Evolutionary conservation across 2,329 filamentous ascomycete genomes (phyloP).

Genomic region (Colletotrichum sidae): DNA sequence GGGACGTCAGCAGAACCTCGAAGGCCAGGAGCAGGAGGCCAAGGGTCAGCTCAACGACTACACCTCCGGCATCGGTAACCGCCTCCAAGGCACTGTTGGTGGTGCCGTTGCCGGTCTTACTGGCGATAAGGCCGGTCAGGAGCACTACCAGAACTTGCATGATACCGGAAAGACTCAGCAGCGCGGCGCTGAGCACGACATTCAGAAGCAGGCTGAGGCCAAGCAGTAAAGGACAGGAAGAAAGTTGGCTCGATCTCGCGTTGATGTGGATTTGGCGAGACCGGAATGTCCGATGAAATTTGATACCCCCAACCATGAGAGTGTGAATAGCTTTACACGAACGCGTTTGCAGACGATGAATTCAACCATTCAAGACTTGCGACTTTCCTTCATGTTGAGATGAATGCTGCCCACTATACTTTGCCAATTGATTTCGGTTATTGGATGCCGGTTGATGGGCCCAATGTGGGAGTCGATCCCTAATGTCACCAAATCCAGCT

Average conservation of each 20-base stretch:
- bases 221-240: conserved; percentile 36
- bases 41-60: conserved; percentile 84
- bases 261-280: background rate
- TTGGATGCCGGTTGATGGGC: too few relatives aligned
- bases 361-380: background rate
- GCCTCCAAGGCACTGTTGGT: conserved; percentile 79
- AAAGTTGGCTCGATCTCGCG: background rate
- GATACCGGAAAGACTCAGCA: conserved; percentile 87
- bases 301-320: conserved; percentile 33
- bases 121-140: conserved; percentile 75
- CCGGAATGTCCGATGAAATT: conserved; percentile 23
- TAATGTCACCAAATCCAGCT: background rate
- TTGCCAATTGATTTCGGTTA: too few relatives aligned
- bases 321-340: background rate
- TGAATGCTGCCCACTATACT: background rate
- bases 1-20: conserved; percentile 81
- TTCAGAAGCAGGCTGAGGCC: conserved; percentile 76
- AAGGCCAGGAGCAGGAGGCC: conserved; percentile 85
- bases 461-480: too few relatives aligned
- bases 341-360: conserved; percentile 11
- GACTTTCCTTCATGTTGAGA: background rate
- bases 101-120: conserved; percentile 77
- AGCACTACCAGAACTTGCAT: conserved; percentile 75
- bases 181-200: conserved; percentile 83
- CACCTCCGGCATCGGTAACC: conserved; percentile 73